Evolutionary conservation across 805 yeast species (phyloP), one percentile per base, ranked within the genome.

Genomic region (Tanozyma kutaoensis): DNA sequence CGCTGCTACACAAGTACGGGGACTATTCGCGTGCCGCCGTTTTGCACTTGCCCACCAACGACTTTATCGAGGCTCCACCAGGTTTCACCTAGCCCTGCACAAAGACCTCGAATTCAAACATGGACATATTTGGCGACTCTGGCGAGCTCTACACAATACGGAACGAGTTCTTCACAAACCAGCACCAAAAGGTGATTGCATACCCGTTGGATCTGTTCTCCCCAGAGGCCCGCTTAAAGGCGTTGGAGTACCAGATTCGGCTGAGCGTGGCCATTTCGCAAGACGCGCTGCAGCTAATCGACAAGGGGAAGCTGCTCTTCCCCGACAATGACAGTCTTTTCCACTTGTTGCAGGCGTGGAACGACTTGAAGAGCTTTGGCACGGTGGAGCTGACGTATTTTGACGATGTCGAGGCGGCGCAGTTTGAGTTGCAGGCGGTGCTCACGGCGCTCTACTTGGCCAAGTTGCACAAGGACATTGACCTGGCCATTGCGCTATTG

Each of bases 21-120:
- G 86, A 77, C 43, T 78, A 72, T 36, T 69, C 85, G 5, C 64
- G 64, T 28, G 82, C 85, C 2, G 82, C 69, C 2, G 35, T 56
- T 1, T 42, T 76, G 23, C 45, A 51, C 19, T 72, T 77, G 71
- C 85, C 86, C 1, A 48, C 55, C 11, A 78, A 80, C 1, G 53
- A 55, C 5, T 67, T 76, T 48, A 51, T 46, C 1, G 48, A 48
- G 1, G 76, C 81, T 0, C 39, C 38, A 5, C 66, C 65, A 1
- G 81, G 81, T 2, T 55, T 71, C 8, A 68, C 77, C 4, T 17
- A 8, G 19, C 19, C 9, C 19, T 17, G 9, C 19, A 17, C 9
- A 17, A 17, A 8, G 7, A 8, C 9, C 9, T 17, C 9, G 19
- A 17, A 17, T 9, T 13, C 19, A 24, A 40, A 23, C 17, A 58